Evolutionary conservation across 345 rosid genomes (phyloP), one percentile per base, ranked within the genome.

Genomic region (Excoecaria cochinchinensis): DNA sequence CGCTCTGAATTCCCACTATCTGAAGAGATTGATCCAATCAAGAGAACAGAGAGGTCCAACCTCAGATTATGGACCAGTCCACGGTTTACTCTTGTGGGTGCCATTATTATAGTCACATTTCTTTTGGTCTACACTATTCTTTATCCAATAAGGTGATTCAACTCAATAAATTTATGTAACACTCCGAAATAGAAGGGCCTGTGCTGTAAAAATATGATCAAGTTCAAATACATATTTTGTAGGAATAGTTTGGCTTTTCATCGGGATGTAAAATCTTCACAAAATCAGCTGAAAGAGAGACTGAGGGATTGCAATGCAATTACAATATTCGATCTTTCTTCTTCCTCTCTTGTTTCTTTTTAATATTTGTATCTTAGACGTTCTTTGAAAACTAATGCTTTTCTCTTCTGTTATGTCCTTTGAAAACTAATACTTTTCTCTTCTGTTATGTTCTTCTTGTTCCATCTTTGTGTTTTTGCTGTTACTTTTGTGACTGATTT

Each of bases 1-100:
- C 87, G 80, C 70, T 91, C 98, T 36, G 80, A 91, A 73, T 92
- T 85, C 83, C 97, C 97, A 0, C 81, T 87, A 51, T 95, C 97
- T 14, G 99, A 95, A 79, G 97, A 92, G 78, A 89, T 91, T 0
- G 99, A 95, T 87, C 99, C 99, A 16, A 95, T 95, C 48, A 95
- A 90, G 76, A 91, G 91, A 83, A 80, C 94, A 24, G 97, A 92
- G 89, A 89, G 89, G 73, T 87, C 97, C 0, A 91, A 92, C 82
- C 90, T 95, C n/a, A 85, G 47, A 89, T 71, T 87, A 19, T 95
- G 99, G 99, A 95, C 95, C 36, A 87, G 97, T 84, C 90, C 97
- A 5, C 58, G 67, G 80, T 95, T 95, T 73, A 91, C 95, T 68
- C 80, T 95, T 16, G 82, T 73, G 3, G 95, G 85, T 31, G 97